Conservation (phyloP, 768 basidiomycete genomes). For the Hygrocybe punicea region DNA sequence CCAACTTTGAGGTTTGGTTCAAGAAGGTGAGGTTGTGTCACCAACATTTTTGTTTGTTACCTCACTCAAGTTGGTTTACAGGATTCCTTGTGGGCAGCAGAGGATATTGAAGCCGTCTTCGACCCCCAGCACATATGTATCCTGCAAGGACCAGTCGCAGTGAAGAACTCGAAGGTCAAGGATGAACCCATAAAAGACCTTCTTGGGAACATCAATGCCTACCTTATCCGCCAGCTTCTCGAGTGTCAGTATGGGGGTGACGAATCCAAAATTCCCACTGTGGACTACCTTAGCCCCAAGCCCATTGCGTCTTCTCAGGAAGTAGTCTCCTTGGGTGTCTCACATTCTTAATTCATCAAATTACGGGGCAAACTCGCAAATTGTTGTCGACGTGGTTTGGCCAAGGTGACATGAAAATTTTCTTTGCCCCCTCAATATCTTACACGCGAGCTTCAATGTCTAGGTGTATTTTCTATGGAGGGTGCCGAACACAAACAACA, state of each 20-base stretch:
- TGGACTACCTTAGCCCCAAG: conserved; percentile 80
- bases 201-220: conserved; percentile 79
- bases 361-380: conserved; percentile 83
- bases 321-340: conserved; percentile 27
- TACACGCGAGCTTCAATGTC: neutral
- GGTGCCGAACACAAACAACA: conserved; percentile 47
- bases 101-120: conserved; percentile 98
- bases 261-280: conserved; percentile 63
- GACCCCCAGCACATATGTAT: conserved; percentile 98
- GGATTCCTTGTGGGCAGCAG: conserved; percentile 97
- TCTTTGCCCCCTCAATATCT: neutral
- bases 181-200: conserved; percentile 94
- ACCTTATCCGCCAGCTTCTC: conserved; percentile 75
- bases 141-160: conserved; percentile 94
- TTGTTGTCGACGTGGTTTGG: conserved; percentile 50
- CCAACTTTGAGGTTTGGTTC: conserved; percentile 97
- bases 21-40: conserved; percentile 78
- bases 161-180: conserved; percentile 79
- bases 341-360: conserved; percentile 47
- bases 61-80: conserved; percentile 28
- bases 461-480: conserved; percentile 53
- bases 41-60: neutral
- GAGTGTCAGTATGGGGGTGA: conserved; percentile 77
- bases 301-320: conserved; percentile 17
- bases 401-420: conserved; percentile 34